Evolutionary conservation across 768 basidiomycete genomes (phyloP).

Genomic region (Vishniacozyma victoriae): DNA sequence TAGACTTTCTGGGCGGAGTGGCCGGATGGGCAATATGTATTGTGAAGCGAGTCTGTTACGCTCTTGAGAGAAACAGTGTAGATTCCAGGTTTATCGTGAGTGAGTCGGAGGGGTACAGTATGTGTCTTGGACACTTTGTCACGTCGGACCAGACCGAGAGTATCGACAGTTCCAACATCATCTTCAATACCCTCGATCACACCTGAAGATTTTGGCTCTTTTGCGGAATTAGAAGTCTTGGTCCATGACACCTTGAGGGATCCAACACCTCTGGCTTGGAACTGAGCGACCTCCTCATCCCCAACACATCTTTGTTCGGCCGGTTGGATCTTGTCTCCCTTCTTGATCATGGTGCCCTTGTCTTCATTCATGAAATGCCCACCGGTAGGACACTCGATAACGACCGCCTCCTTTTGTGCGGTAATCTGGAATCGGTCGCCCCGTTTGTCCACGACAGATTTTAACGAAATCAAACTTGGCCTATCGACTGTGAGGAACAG

Average conservation of each 20-base stretch:
- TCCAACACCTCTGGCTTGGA: constrained; percentile 39
- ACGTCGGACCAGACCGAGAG: constrained; percentile 15
- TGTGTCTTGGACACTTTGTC: constrained; percentile 34
- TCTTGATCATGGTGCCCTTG: constrained; percentile 50
- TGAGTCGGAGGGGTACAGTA: constrained; percentile 30
- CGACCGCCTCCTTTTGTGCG: constrained; percentile 58
- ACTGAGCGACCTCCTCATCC: constrained; percentile 31
- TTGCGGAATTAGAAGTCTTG: constrained; percentile 25
- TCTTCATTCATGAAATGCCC: constrained; percentile 54
- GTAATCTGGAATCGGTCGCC: constrained; percentile 65
- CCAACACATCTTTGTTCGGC: constrained; percentile 42
- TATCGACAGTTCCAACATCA: constrained; percentile 21
- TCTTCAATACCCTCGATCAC: constrained; percentile 41
- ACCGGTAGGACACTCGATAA: constrained; percentile 77
- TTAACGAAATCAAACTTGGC: constrained; percentile 70
- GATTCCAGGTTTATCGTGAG: constrained; percentile 27
- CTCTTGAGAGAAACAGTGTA: constrained; percentile 64
- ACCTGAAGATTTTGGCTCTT: constrained; percentile 24
- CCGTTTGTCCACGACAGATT: constrained; percentile 64
- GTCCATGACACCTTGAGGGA: constrained; percentile 33
- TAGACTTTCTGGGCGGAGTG: constrained; percentile 53
- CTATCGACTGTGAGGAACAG: constrained; percentile 65
- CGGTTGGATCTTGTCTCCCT: constrained; percentile 59
- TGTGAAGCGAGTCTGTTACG: constrained; percentile 76
- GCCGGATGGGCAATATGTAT: constrained; percentile 53